Base-by-base conservation (phyloP, 2,329 filamentous ascomycete species). In the Leptographium lundbergii region DNA sequence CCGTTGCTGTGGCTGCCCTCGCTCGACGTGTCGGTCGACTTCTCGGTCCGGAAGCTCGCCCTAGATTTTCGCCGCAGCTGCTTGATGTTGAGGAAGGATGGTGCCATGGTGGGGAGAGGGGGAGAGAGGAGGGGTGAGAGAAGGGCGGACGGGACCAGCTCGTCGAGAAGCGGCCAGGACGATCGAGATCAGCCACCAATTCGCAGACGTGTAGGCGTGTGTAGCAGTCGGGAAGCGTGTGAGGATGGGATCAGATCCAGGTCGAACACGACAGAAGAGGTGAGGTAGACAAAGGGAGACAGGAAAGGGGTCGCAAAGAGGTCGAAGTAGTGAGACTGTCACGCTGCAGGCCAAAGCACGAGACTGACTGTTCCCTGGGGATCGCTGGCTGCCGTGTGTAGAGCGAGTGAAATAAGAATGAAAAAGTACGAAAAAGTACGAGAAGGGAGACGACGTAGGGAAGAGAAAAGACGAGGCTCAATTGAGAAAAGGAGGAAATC, bases 11-110 rank as follows among this genome's bases (percentile, higher is more conserved):
- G 77, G 67, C 77, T 79, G 39, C 78, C 80, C 68, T 83, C 82
- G 69, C 81, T 84, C 54, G 81, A 82, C 10, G 78, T 79, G 66
- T 86, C 82, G 54, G 61, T 79, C 48, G 83, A 82, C 62, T 77
- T 78, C 48, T 81, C 80, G 54, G 82, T 85, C 61, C 81, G 83
- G 73, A 91, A 86, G 75, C 85, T 91, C 61, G 85, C 81, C 70
- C 79, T 86, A 59, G 88, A 94, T 66, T 86, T 85, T 66, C 89
- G 83, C 66, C 89, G 87, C 59, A 95, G 74, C 68, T 87, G 84
- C 72, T 84, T 89, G 67, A 81, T 71, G 65, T 71, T 80, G 62
- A 94, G 78, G 68, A 95, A 89, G 51, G 85, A 74, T 39, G 81
- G 79, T 59, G 80, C 75, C 81, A 84, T 84, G 64, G 60, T 25